These are phyloP conservation scores for Komagataea norvegica DNA, from an alignment of 1,139 yeast species.

Conservation along the genomic window DNA sequence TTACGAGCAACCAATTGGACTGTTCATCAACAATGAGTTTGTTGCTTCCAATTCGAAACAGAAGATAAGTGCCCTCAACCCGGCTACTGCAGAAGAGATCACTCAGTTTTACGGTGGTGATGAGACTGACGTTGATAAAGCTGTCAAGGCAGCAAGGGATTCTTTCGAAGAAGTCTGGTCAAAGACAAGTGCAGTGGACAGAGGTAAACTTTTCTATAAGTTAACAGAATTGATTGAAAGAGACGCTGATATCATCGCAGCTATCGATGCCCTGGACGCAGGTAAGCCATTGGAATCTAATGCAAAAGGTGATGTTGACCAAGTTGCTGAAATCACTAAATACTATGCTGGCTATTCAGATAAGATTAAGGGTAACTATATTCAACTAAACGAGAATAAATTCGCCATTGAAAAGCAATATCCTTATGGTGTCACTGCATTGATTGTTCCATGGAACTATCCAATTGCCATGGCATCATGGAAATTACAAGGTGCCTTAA, in stretches of 20 bases:
- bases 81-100: slow-evolving; percentile 64
- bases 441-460: slow-evolving; percentile 74
- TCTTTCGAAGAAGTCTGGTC: slow-evolving; percentile 56
- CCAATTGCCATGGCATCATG: slow-evolving; percentile 68
- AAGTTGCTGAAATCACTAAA: slow-evolving; percentile 56
- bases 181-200: slow-evolving; percentile 39
- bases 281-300: slow-evolving; percentile 56
- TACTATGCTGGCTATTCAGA: slow-evolving; percentile 86
- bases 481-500: slow-evolving; percentile 68
- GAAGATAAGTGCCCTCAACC: slow-evolving; percentile 55
- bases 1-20: slow-evolving; percentile 68
- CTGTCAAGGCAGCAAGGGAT: slow-evolving; percentile 69
- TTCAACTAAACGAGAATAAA: slow-evolving; percentile 58
- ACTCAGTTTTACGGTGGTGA: slow-evolving; percentile 65
- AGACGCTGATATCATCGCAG: slow-evolving; percentile 47
- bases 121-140: slow-evolving; percentile 65
- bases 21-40: slow-evolving; percentile 79
- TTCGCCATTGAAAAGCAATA: slow-evolving; percentile 54
- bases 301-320: slow-evolving; percentile 54
- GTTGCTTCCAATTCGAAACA: slow-evolving; percentile 45
- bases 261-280: slow-evolving; percentile 58
- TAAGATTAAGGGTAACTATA: slow-evolving; percentile 62
- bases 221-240: slow-evolving; percentile 48
- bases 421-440: slow-evolving; percentile 62
- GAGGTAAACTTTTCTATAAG: slow-evolving; percentile 43